These are phyloP conservation scores for Decorospora gaudefroyi DNA, from an alignment of 2,329 filamentous ascomycete species.

Conservation along the genomic window DNA sequence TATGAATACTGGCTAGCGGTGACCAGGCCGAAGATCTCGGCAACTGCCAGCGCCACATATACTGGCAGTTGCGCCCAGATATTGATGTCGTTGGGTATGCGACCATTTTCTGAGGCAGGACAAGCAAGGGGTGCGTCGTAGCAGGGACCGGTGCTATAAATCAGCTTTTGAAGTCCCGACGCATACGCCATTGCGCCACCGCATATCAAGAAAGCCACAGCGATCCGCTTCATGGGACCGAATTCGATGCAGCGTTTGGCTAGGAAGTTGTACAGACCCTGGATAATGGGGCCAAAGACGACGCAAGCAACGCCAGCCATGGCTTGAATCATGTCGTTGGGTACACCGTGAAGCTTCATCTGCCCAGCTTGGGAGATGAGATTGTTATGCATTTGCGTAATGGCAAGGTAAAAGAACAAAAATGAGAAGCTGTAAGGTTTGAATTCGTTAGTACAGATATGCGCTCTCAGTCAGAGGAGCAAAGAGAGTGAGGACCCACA, in stretches of 20 bases:
- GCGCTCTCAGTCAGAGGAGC: neutral
- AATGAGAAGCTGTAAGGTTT: conserved; percentile 25
- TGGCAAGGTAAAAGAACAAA: conserved; percentile 33
- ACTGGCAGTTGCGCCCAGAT: conserved; percentile 48
- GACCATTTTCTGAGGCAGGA: conserved; percentile 23
- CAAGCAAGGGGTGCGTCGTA: conserved; percentile 47
- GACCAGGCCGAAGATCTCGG: conserved; percentile 49
- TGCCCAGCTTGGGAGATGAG: conserved; percentile 37
- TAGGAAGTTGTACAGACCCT: conserved; percentile 27
- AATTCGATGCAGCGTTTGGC: conserved; percentile 13
- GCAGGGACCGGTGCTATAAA: conserved; percentile 36
- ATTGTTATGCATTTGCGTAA: conserved; percentile 40
- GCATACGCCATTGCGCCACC: conserved; percentile 29
- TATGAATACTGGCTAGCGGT: conserved; percentile 51
- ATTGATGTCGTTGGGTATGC: conserved; percentile 42
- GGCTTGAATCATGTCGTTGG: conserved; percentile 37
- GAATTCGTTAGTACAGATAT: conserved; percentile 3
- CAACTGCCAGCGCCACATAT: conserved; percentile 44
- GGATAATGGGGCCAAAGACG: conserved; percentile 29
- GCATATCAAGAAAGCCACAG: conserved; percentile 24
- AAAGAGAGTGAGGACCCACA: neutral
- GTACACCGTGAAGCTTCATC: conserved; percentile 32
- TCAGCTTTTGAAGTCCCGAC: conserved; percentile 30
- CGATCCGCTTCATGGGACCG: conserved; percentile 28
- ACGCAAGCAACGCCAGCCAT: conserved; percentile 27